Evolutionary conservation across 306 rosid species (phyloP), one percentile per base, ranked within the genome.

Genomic region (Carpinus fangiana): DNA sequence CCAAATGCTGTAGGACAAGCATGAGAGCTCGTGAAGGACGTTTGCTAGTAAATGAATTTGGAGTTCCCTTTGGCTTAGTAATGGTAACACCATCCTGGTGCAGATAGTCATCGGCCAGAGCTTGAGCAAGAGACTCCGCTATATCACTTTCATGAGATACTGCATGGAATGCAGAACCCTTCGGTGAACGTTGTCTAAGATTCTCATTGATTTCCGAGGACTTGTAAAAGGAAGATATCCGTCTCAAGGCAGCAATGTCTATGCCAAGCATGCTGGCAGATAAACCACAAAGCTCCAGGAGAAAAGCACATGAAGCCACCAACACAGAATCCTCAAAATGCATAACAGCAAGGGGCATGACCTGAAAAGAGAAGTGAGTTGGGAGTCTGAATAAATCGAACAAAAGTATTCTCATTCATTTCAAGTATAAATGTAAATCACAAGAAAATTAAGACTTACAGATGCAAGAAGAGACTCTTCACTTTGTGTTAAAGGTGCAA

Each of bases 241-340:
- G 91, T 87, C 89, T 94, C 76, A 94, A 89, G 74, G 87, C 90
- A 82, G 97, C 90, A 70, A 94, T 78, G 81, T 94, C 97, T 71
- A 87, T 73, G 51, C 89, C 91, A 82, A 92, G 83, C 91, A 87
- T 90, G 80, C 88, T 85, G 80, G 97, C 95, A 83, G 97, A 92
- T 84, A 90, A 82, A 52, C 98, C 98, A 75, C 96, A 88, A 61
- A 94, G 95, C 89, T 90, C 97, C 78, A 94, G 76, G 76, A 94
- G 92, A 82, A 94, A 90, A 80, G 95, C 87, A 84, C 97, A 92
- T 11, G 98, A 90, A 70, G 98, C 92, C 83, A 86, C 97, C 80
- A 94, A 89, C 85, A 87, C 84, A 56, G 91, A 83, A 89, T 92
- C 89, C 87, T 94, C 98, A 84, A 89, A 94, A 89, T 92, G 93